Base-by-base conservation (phyloP, 148 eudicot genomes). In the Suaeda aralocaspica region DNA sequence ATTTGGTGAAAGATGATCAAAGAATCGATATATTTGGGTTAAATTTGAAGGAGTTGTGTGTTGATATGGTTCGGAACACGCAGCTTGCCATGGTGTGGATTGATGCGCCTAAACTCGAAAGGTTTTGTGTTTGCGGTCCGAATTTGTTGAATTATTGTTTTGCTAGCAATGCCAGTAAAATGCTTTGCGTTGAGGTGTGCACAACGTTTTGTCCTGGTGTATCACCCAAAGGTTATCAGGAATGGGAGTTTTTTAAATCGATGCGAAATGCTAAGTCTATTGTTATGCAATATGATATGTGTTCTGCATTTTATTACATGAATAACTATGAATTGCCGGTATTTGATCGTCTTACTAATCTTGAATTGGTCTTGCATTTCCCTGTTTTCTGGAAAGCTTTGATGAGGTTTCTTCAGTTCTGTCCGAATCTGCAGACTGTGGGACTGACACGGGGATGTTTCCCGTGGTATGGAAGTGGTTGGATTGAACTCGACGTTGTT, bases 1-100 rank as follows among this genome's bases (percentile, higher is more conserved):
- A 44, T 8, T 41, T 42, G 14, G 9, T 6, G n/a, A 10, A 52
- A 7, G 10, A 21, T 50, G 30, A 34, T 14, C 2, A 30, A 2
- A 11, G 14, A 14, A 6, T 68, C 4, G 33, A 30, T 8, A 53
- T 68, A 34, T 18, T 0, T 53, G 14, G 30, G 10, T 0, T 9
- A 19, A 55, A 36, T 34, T 68, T 68, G 62, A 68, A 53, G 62
- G 53, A 30, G n/a, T 52, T 68, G 72, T 14, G 42, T 0, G 3
- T 52, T 13, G 13, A 12, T 8, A 15, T 52, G 33, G 5, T 6
- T 24, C 28, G 8, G 6, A 1, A 15, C 14, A 5, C 16, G 33
- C 2, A 10, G 1, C 64, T 16, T 9, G 33, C 41, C 13, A 31
- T 6, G 14, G 21, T 55, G n/a, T 25, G n/a, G 31, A 53, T 68